Percentiles rank a stretch among this genome's conserved stretches.
These are phyloP conservation scores for Hypholoma sublateritium DNA, from an alignment of 768 basidiomycete species.

Conservation along the genomic window DNA sequence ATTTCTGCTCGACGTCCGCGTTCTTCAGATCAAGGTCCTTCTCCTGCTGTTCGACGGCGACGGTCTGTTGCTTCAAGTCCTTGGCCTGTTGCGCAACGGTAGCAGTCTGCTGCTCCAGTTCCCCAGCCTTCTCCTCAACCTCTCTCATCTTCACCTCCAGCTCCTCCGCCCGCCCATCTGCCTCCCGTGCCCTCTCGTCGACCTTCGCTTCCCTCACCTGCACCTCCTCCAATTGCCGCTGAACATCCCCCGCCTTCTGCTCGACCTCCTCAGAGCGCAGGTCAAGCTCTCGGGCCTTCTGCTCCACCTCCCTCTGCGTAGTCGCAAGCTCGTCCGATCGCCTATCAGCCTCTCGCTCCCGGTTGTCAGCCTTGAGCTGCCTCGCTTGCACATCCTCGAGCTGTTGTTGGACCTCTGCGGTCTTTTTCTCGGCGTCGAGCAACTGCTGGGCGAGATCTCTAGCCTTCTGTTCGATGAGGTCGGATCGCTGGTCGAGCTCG, in stretches of 20 bases:
- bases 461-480: background rate
- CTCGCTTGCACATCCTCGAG: background rate
- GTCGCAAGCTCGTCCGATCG: conserved; percentile 4
- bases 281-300: background rate
- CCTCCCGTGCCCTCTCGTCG: conserved; percentile 1
- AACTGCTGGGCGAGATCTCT: background rate
- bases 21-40: background rate
- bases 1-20: background rate
- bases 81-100: background rate
- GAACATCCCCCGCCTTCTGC: background rate
- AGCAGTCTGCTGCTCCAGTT: background rate
- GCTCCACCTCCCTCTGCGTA: conserved; percentile 2
- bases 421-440: background rate
- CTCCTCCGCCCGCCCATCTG: conserved; percentile 4
- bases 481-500: background rate
- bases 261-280: background rate
- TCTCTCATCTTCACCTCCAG: conserved; percentile 5
- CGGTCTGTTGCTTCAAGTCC: background rate
- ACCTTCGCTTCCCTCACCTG: background rate
- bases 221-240: conserved; percentile 3
- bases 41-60: background rate
- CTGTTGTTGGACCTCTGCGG: conserved; percentile 2
- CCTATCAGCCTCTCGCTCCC: conserved; percentile 5
- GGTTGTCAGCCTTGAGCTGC: background rate
- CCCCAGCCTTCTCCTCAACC: background rate